phyloP scores from a whole-genome alignment of 805 yeast genomes.

The Yamadazyma scolyti region DNA sequence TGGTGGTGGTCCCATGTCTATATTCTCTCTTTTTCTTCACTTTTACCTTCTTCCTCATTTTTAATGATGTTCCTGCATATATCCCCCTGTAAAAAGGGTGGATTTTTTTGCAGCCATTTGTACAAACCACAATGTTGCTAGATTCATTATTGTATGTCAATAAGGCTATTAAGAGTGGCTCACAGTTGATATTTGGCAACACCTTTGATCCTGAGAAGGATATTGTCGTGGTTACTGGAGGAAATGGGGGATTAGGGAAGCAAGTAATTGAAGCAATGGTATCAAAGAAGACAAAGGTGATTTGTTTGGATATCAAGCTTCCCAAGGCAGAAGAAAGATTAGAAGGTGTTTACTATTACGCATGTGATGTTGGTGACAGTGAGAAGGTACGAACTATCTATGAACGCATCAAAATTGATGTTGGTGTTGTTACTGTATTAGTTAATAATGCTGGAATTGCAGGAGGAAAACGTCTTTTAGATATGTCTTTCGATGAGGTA shows the following conservation, averaged over 20 bases:
- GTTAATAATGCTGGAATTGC: constrained; percentile 86
- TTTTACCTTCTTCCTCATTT: too few species aligned
- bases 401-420: constrained; percentile 35
- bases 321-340: constrained; percentile 29
- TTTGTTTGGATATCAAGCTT: constrained; percentile 59
- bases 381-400: constrained; percentile 41
- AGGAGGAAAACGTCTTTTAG: constrained; percentile 52
- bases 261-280: constrained; percentile 50
- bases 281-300: constrained; percentile 45
- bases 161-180: constrained; percentile 21
- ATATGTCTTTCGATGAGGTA: constrained; percentile 55
- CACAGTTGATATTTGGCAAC: constrained; percentile 47
- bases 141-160: constrained; percentile 12
- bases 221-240: constrained; percentile 79
- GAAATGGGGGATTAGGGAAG: constrained; percentile 72
- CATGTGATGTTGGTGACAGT: constrained; percentile 67
- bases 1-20: too few species aligned
- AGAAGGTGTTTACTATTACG: constrained; percentile 48
- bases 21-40: too few species aligned
- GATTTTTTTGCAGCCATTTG: constrained; percentile 8
- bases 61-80: too few species aligned
- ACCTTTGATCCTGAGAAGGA: constrained; percentile 53
- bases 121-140: constrained; percentile 2
- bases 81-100: too few species aligned
- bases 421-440: constrained; percentile 63